phyloP scores from a whole-genome alignment of 2,329 filamentous ascomycete genomes.

The Triangularia setosa region DNA sequence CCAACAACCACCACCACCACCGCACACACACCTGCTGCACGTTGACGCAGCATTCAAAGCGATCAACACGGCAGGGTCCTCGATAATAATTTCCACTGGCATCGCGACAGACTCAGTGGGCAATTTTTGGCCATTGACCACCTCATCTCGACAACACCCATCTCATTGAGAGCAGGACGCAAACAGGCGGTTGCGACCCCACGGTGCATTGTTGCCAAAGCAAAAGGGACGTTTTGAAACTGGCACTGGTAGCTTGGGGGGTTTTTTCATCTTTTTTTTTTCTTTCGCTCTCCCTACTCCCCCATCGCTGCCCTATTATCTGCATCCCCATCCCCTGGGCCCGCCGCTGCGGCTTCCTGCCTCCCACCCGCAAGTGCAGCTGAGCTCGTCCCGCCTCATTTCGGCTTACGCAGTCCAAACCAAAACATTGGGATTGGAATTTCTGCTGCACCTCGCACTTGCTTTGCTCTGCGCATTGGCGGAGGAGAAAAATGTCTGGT shows the following conservation, averaged over 20 bases:
- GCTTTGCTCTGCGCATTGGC: conserved; percentile 25
- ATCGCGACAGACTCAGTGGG: background rate
- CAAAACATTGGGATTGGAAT: conserved; percentile 5
- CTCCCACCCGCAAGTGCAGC: conserved; percentile 1
- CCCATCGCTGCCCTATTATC: background rate
- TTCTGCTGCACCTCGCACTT: conserved; percentile 6
- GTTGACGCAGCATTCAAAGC: conserved; percentile 1
- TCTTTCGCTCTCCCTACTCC: background rate
- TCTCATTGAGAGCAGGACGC: conserved; percentile 13
- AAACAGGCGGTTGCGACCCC: conserved; percentile 5
- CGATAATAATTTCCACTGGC: background rate
- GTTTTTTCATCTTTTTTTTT: conserved; percentile 13
- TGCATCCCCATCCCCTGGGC: background rate
- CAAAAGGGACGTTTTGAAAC: conserved; percentile 15
- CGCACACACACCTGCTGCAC: background rate
- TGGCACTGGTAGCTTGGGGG: conserved; percentile 13
- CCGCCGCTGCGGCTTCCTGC: conserved; percentile 9
- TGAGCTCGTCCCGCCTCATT: conserved; percentile 6
- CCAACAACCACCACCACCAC: conserved; percentile 1
- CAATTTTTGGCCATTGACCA: background rate
- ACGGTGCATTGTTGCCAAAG: conserved; percentile 17
- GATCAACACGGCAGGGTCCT: conserved; percentile 3
- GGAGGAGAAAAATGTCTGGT: conserved; percentile 54
- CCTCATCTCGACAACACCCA: background rate
- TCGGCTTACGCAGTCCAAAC: conserved; percentile 1